Evolutionary conservation across 2,329 filamentous ascomycete genomes (phyloP).

Genomic region (Orbilia oligospora): DNA sequence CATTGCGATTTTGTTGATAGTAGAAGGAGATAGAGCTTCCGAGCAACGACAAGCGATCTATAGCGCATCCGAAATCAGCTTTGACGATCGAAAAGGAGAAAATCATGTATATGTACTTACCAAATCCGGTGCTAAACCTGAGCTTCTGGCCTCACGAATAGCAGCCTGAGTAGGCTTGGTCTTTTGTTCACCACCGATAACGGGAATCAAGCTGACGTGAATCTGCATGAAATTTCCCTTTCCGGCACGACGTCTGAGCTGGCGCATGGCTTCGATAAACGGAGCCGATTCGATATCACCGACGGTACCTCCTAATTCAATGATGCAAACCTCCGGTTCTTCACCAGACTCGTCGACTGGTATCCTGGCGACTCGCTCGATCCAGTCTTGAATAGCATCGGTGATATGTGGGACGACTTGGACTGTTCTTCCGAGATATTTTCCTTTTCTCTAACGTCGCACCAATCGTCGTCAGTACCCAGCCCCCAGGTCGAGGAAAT

Average conservation of each 20-base stretch:
- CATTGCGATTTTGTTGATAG: constrained; percentile 87
- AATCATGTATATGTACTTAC: no score
- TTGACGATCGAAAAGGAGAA: background rate
- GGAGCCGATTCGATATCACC: constrained; percentile 89
- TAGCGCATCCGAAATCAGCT: background rate
- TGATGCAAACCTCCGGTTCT: constrained; percentile 92
- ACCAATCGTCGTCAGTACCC: background rate
- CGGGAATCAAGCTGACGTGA: constrained; percentile 88
- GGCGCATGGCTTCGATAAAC: constrained; percentile 87
- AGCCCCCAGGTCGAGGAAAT: background rate
- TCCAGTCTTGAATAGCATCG: constrained; percentile 92
- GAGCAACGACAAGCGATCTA: constrained; percentile 95
- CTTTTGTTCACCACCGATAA: constrained; percentile 85
- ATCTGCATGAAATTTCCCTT: constrained; percentile 89
- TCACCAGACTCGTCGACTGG: constrained; percentile 87
- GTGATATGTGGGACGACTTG: constrained; percentile 95
- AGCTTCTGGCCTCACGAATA: constrained; percentile 85
- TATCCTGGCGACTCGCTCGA: constrained; percentile 85
- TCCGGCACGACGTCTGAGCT: constrained; percentile 80
- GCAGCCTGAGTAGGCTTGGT: constrained; percentile 97
- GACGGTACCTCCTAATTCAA: constrained; percentile 73
- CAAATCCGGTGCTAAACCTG: constrained; percentile 72
- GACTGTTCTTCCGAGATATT: constrained; percentile 90
- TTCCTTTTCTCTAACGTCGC: constrained; percentile 70
- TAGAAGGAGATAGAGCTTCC: constrained; percentile 78